Conservation (phyloP, 805 yeast genomes). For the Kazachstania taianensis region DNA sequence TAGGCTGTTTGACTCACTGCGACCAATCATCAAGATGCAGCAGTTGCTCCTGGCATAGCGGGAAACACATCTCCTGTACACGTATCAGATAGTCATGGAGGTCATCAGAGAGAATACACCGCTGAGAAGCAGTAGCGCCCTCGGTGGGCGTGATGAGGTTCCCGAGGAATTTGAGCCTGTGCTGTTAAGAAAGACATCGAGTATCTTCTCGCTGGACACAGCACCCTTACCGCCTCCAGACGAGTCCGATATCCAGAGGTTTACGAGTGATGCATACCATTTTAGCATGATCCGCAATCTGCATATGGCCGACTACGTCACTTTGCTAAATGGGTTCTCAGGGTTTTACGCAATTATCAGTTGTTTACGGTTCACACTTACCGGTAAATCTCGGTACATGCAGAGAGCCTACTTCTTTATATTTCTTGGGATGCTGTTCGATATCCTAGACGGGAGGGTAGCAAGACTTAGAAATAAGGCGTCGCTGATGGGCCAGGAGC, state of each 20-base stretch:
- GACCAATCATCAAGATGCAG: too few species aligned
- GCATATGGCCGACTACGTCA: conserved; percentile 93
- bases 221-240: conserved; percentile 65
- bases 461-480: conserved; percentile 90
- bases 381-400: conserved; percentile 56
- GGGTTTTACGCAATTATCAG: conserved; percentile 88
- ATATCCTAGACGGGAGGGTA: conserved; percentile 93
- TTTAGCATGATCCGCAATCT: conserved; percentile 76
- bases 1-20: too few species aligned
- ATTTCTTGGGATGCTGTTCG: conserved; percentile 82
- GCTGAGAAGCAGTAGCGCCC: too few species aligned
- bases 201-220: conserved; percentile 41
- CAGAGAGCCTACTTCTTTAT: conserved; percentile 87
- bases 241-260: conserved; percentile 65
- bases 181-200: conserved; percentile 39
- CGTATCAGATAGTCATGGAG: too few species aligned
- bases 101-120: too few species aligned
- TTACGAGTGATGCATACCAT: conserved; percentile 75
- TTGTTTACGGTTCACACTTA: conserved; percentile 68
- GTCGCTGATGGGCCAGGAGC: conserved; percentile 91
- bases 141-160: not conserved
- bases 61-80: too few species aligned
- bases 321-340: conserved; percentile 84
- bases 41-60: too few species aligned
- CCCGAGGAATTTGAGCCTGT: not conserved